phyloP scores from a whole-genome alignment of 306 rosid genomes.

The Castanospermum australe region DNA sequence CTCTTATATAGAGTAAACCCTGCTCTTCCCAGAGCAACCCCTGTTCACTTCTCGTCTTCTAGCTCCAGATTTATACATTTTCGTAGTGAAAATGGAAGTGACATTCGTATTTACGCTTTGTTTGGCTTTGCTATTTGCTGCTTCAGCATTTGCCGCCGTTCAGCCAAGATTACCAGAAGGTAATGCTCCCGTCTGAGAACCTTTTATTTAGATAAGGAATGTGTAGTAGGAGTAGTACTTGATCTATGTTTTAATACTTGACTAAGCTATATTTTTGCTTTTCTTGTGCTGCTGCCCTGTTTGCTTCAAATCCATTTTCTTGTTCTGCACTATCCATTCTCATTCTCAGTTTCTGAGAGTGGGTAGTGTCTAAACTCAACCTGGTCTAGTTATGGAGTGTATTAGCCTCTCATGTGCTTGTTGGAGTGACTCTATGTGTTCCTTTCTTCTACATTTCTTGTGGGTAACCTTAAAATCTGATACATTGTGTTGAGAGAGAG shows the following conservation, averaged over 20 bases:
- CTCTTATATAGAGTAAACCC: background rate
- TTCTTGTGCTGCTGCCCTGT: background rate
- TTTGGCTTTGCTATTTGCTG: constrained; percentile 36
- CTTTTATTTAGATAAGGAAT: background rate
- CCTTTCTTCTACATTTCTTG: background rate
- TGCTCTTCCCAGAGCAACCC: constrained; percentile 13
- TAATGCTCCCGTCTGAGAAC: constrained; percentile 29
- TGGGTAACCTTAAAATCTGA: background rate
- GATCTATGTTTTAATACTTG: background rate
- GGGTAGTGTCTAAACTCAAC: background rate
- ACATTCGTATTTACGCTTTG: constrained; percentile 36
- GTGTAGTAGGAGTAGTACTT: background rate
- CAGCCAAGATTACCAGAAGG: constrained; percentile 47
- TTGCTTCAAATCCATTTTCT: background rate
- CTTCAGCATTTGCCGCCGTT: constrained; percentile 45
- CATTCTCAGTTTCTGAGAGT: background rate
- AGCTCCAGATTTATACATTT: background rate
- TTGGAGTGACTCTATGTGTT: background rate
- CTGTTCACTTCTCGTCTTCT: background rate
- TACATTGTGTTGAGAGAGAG: background rate
- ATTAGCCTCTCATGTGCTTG: constrained; percentile 10
- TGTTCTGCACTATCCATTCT: background rate
- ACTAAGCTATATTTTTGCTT: background rate
- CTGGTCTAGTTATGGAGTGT: background rate
- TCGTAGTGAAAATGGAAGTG: constrained; percentile 41